These are phyloP conservation scores for Hydnomerulius pinastri DNA, from an alignment of 768 basidiomycete genomes.

Conservation along the genomic window DNA sequence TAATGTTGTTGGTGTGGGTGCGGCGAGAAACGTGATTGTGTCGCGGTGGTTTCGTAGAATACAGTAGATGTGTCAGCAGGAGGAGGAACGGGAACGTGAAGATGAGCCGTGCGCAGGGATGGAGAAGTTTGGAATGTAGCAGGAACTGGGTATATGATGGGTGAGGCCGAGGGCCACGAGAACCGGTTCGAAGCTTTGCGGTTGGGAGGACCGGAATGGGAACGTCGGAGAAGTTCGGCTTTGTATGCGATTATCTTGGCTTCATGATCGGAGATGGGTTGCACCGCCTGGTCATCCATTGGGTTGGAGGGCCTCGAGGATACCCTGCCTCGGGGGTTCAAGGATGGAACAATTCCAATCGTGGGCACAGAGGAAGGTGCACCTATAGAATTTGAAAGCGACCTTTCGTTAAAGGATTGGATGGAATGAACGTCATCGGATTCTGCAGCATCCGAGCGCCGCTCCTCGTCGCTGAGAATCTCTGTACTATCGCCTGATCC, in stretches of 20 bases:
- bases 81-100: constrained; percentile 32
- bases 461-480: constrained; percentile 65
- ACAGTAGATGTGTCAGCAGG: constrained; percentile 55
- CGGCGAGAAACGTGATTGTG: constrained; percentile 30
- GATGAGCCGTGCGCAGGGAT: constrained; percentile 32
- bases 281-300: constrained; percentile 4
- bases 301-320: constrained; percentile 14
- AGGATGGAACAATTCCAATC: constrained; percentile 8
- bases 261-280: constrained; percentile 6
- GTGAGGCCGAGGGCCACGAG: constrained; percentile 41
- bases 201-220: constrained; percentile 43
- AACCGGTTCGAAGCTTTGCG: constrained; percentile 39
- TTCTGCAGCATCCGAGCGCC: constrained; percentile 57
- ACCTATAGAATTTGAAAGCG: constrained; percentile 27
- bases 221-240: constrained; percentile 43
- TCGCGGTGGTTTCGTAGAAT: constrained; percentile 62
- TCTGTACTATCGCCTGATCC: constrained; percentile 64
- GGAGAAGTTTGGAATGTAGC: constrained; percentile 49
- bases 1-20: constrained; percentile 19
- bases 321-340: constrained; percentile 28
- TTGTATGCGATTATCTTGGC: constrained; percentile 29
- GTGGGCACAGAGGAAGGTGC: constrained; percentile 15
- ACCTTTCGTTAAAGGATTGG: constrained; percentile 61
- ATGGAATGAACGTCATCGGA: constrained; percentile 74
- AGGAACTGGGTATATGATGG: constrained; percentile 46